phyloP scores from a whole-genome alignment of 169 alveolate species.

The Plasmodium sp. region DNA sequence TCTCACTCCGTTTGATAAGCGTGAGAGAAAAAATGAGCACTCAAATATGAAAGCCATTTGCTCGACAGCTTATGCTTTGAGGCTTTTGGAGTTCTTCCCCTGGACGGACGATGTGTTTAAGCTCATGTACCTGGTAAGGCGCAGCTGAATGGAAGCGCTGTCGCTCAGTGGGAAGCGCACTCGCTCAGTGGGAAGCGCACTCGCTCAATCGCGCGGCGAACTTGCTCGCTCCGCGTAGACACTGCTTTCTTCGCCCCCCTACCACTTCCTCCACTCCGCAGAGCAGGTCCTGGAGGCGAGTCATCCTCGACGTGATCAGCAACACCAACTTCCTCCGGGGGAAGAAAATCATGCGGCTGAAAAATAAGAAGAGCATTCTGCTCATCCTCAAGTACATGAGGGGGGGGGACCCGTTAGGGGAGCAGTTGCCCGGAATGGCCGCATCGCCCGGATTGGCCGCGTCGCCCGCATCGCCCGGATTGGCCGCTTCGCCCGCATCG shows the following conservation, averaged over 20 bases:
- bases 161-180: too few species aligned
- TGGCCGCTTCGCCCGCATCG: too few species aligned
- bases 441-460: too few species aligned
- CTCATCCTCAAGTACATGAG: constrained; percentile 41
- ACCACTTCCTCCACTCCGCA: background rate
- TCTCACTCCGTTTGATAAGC: background rate
- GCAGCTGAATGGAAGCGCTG: too few species aligned
- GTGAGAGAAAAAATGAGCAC: background rate
- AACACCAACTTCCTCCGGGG: constrained; percentile 18
- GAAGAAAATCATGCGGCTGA: constrained; percentile 14
- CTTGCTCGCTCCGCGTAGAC: background rate
- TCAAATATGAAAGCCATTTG: constrained; percentile 30
- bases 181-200: too few species aligned
- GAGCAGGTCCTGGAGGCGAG: constrained; percentile 15
- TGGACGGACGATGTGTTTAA: constrained; percentile 23
- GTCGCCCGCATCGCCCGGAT: too few species aligned
- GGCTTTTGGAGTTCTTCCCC: constrained; percentile 32
- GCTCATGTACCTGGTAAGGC: constrained; percentile 27
- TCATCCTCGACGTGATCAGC: constrained; percentile 10
- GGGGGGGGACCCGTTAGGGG: background rate
- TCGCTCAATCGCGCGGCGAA: background rate
- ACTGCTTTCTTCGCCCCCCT: background rate
- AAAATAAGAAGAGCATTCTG: constrained; percentile 21
- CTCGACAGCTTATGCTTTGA: background rate
- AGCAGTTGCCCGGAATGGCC: background rate